Base-by-base conservation (phyloP, 192 early-diverging fungal species). In the Dispira simplex region DNA sequence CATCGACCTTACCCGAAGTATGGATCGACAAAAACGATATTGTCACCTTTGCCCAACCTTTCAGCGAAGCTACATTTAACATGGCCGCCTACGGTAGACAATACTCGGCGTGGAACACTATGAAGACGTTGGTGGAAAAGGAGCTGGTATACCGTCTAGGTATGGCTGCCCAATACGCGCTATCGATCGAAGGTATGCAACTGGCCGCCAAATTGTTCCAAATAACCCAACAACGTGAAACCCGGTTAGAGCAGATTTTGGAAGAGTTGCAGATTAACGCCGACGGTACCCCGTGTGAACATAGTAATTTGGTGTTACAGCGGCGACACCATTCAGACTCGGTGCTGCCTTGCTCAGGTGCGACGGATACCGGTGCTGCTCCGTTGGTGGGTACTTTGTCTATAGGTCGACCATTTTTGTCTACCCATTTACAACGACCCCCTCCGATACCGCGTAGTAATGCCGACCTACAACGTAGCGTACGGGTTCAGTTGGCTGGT, bases 91-190 rank as follows among this genome's bases (percentile, higher is more conserved):
- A 63, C 12, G 79, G 82, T 0, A 65, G 68, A 16, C 63, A 68
- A 57, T 90, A 89, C 67, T 84, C 85, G 0, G 90, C 83, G 44
- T 96, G 91, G 90, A 77, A 64, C 25, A 76, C 80, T 11, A 89
- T 94, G 72, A 84, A 80, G 62, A 89, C 79, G 0, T 73, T 96
- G 60, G 65, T 81, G 28, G 71, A 81, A 14, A 87, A 90, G 20
- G 82, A 77, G 23, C 70, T 88, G 46, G 83, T 85, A 9, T 82
- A 79, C 48, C 76, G 80, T 46, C 75, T 80, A 47, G 79, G 83
- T 3, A 75, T 74, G 59, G 82, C 83, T 8, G 65, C 82, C 18
- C 74, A 74, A 26, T 96, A 77, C 63, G 74, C 71, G 44, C 64
- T 96, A 27, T 87, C 90, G 0, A 85, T 87, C 20, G 80, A 85